These are phyloP conservation scores for Chlorella variabilis DNA, from an alignment of 163 green algal genomes.

Conservation along the genomic window DNA sequence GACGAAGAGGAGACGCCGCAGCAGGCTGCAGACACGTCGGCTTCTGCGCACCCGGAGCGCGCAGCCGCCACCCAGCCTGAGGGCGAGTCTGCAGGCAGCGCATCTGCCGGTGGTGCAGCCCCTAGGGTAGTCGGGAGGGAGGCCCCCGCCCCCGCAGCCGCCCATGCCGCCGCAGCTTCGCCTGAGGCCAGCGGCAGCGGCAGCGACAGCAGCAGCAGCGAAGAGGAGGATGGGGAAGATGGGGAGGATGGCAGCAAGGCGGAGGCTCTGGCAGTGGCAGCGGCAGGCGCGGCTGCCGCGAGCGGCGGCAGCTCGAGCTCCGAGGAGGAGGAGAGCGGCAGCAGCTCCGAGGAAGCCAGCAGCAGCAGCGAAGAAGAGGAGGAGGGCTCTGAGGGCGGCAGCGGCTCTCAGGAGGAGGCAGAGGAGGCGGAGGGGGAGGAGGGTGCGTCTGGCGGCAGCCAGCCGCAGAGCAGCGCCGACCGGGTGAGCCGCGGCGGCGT, in stretches of 20 bases:
- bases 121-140: no score
- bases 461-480: no score
- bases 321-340: not conserved
- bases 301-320: not conserved
- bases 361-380: not conserved
- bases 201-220: not conserved
- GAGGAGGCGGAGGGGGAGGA: slow-evolving; percentile 3
- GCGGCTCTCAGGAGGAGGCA: slow-evolving; percentile 7
- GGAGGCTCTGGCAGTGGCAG: no score
- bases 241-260: no score
- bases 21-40: not conserved
- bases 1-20: not conserved
- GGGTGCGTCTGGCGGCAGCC: not conserved
- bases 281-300: no score
- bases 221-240: no score
- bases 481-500: not conserved
- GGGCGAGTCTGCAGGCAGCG: not conserved
- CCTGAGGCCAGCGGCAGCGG: not conserved
- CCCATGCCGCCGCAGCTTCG: no score
- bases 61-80: not conserved
- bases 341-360: not conserved
- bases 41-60: no score
- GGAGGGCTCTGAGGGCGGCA: not conserved
- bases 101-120: no score
- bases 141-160: no score